Evolutionary conservation across 2,329 filamentous ascomycete species (phyloP), one percentile per base, ranked within the genome.

Genomic region (Aureobasidium sp.): DNA sequence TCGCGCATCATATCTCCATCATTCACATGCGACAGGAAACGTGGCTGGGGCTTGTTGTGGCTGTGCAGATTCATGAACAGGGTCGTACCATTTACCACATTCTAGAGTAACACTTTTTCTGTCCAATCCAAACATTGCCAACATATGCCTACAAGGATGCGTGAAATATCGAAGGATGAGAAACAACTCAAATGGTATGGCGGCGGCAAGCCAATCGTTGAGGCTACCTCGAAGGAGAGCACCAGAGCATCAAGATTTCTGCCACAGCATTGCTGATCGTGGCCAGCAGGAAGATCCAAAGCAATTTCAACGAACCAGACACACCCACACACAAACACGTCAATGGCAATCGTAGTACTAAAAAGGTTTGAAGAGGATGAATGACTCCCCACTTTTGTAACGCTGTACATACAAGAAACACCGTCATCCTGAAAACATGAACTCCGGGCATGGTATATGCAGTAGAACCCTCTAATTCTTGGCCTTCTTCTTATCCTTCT

Each of bases 401-500:
- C 40, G 49, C 49, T 15, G 21, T 53, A 53, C 49, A 53, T 53
- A 53, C 49, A 38, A 17, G 23, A 10, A 53, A 53, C 49, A 35
- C 49, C 49, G 2, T 53, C 23, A 19, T 27, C 49, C 35, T 10
- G 8, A 37, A 29, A 40, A 53, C 23, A 38, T 40, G n/a, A 53
- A 40, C 49, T 40, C 49, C 49, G 17, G 33, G 49, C 49, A 40
- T 53, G 33, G 17, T 35, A 40, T 53, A 29, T 38, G 35, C 33
- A 53, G 35, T 15, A 9, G 25, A 29, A 10, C 2, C 8, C 11
- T 49, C 19, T 60, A 42, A n/a, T 40, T 33, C 35, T 27, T 46
- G 7, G 69, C 69, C 61, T 73, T 73, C 61, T 69, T 69, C 62
- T 65, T 67, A 47, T 66, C 42, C 58, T 64, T 65, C 62, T 66